Conservation (phyloP, 176 grass and related monocot genomes). For the Bonia amplexicaulis region DNA sequence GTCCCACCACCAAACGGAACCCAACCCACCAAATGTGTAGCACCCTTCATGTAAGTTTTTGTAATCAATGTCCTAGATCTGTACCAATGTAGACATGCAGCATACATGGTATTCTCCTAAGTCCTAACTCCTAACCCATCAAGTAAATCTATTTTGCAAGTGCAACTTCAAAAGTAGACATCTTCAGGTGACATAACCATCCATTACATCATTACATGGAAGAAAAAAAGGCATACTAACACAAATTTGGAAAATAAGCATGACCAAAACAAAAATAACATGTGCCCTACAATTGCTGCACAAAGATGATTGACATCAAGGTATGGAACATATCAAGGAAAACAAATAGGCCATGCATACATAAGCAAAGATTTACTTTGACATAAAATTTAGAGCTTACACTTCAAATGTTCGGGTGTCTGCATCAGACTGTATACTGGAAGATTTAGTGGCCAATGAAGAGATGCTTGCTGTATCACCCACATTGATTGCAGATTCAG, state of each 20-base stretch:
- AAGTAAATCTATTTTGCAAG: background rate
- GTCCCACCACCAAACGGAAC: background rate
- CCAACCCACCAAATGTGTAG: background rate
- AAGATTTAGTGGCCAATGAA: conserved; percentile 51
- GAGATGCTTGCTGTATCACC: conserved; percentile 46
- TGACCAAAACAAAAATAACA: conserved; percentile 2
- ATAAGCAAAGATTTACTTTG: conserved; percentile 22
- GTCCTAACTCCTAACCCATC: background rate
- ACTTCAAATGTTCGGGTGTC: conserved; percentile 41
- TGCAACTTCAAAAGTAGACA: background rate
- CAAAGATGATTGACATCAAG: background rate
- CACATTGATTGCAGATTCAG: conserved; percentile 29
- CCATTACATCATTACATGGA: background rate
- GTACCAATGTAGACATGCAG: background rate
- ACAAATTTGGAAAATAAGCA: conserved; percentile 15
- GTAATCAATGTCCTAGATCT: background rate
- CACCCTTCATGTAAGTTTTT: background rate
- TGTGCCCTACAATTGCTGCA: background rate
- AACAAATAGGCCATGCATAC: conserved; percentile 11
- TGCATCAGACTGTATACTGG: conserved; percentile 55
- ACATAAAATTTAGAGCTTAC: conserved; percentile 50
- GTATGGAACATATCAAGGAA: conserved; percentile 7
- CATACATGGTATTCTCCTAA: background rate
- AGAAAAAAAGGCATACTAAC: background rate
- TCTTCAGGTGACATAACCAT: background rate